phyloP scores from a whole-genome alignment of 176 grass and related monocot species.

The Oryza nivara region DNA sequence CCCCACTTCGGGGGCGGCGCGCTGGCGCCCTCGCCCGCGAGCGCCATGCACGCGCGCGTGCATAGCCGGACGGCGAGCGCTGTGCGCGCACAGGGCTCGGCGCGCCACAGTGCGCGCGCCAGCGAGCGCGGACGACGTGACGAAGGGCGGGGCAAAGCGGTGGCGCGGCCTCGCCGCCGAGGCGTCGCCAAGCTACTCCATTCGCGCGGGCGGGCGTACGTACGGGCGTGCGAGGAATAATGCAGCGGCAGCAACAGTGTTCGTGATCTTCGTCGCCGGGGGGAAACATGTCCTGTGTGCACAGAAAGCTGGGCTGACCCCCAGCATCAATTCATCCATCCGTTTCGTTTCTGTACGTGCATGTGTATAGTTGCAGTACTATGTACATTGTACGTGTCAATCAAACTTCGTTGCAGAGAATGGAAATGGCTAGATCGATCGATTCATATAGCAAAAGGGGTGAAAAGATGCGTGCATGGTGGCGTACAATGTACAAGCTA shows the following conservation, averaged over 20 bases:
- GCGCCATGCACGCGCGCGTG: neutral
- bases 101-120: slow-evolving; percentile 12
- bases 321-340: neutral
- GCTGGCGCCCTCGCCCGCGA: neutral
- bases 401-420: neutral
- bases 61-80: neutral
- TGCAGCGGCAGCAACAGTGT: slow-evolving; percentile 33
- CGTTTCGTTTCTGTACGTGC: neutral
- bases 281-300: neutral
- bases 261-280: neutral
- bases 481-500: slow-evolving; percentile 38
- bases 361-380: neutral
- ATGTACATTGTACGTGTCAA: neutral
- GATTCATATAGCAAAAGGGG: neutral
- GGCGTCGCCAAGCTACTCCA: slow-evolving; percentile 42
- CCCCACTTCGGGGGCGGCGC: slow-evolving; percentile 36
- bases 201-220: neutral
- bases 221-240: neutral
- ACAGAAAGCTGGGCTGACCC: neutral
- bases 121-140: slow-evolving; percentile 27
- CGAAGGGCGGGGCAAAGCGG: slow-evolving; percentile 19
- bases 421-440: neutral
- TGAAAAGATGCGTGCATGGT: neutral
- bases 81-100: slow-evolving; percentile 47
- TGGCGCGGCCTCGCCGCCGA: slow-evolving; percentile 33